Percentiles rank a stretch among this genome's conserved stretches.
These are phyloP conservation scores for Discostella stelligera DNA, from an alignment of 352 stramenopile genomes.

Conservation along the genomic window DNA sequence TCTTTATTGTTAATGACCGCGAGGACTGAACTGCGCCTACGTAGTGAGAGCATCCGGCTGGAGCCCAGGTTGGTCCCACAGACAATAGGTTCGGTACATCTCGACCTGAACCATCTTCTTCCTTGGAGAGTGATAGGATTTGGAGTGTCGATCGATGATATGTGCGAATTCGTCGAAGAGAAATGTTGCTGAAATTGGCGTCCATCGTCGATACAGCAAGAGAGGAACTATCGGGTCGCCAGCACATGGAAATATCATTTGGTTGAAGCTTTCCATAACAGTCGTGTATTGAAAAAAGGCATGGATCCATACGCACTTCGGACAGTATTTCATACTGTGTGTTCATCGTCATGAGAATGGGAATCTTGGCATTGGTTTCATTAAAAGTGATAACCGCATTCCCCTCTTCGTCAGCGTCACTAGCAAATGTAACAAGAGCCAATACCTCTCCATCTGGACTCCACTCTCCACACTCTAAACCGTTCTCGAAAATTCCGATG, in stretches of 20 bases:
- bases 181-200: slow-evolving; percentile 43
- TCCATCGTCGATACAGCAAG: slow-evolving; percentile 72
- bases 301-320: slow-evolving; percentile 64
- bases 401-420: slow-evolving; percentile 35
- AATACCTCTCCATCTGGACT: slow-evolving; percentile 79
- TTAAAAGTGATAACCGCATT: slow-evolving; percentile 32
- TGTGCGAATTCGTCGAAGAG: slow-evolving; percentile 62
- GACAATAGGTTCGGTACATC: slow-evolving; percentile 70
- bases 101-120: slow-evolving; percentile 78
- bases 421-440: slow-evolving; percentile 67
- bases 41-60: slow-evolving; percentile 71
- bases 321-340: slow-evolving; percentile 77
- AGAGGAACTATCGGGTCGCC: slow-evolving; percentile 68
- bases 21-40: slow-evolving; percentile 64
- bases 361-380: slow-evolving; percentile 31
- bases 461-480: slow-evolving; percentile 67
- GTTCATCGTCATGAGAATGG: slow-evolving; percentile 81
- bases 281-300: slow-evolving; percentile 22
- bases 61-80: slow-evolving; percentile 61
- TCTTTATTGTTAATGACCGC: slow-evolving; percentile 35
- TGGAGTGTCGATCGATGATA: slow-evolving; percentile 69
- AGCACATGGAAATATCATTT: slow-evolving; percentile 62
- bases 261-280: slow-evolving; percentile 8
- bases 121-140: slow-evolving; percentile 67
- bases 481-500: slow-evolving; percentile 81